Base-by-base conservation (phyloP, 805 yeast genomes). In the Zygoascus flipseniorum region DNA sequence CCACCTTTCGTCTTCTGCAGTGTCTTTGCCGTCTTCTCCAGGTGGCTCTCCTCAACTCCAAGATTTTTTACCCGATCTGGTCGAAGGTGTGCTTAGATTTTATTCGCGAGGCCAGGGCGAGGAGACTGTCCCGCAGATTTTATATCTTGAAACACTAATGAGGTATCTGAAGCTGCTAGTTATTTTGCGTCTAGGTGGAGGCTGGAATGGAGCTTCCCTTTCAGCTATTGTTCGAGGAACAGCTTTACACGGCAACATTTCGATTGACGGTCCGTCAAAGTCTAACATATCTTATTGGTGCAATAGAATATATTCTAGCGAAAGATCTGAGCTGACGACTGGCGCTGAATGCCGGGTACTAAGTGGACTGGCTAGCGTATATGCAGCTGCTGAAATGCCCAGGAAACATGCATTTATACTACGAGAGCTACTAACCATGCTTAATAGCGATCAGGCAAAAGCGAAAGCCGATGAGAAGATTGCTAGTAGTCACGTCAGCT, bases 111-210 rank as follows among this genome's bases (percentile, higher is more conserved):
- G 72, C 42, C 82, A 78, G 53, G 74, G 76, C 8, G 88, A 82
- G 53, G 96, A 92, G 58, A 79, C 79, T 58, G 90, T 85, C 0
- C 97, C 98, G 0, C 92, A 83, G 55, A 68, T 85, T 1, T 89
- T 89, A 0, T 86, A 81, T 58, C 80, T 85, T 44, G 96, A 89
- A 58, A 75, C 84, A 1, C 72, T 86, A 2, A 59, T 89, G 32
- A 74, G 97, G 55, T 78, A 76, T 50, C 69, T 83, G 20, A 80
- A 81, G 52, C 76, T 86, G 51, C 76, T 85, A 76, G 74, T 83
- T 1, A 65, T 73, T 9, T 65, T 81, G 4, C 74, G 74, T 56
- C 63, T 76, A 2, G 77, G 79, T 35, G 79, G 79, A 8, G 78
- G 76, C 4, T 67, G 82, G 56, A 73, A 74, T 20, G 61, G 67